phyloP scores from a whole-genome alignment of 768 basidiomycete species.

The Tephrocybe sp. region DNA sequence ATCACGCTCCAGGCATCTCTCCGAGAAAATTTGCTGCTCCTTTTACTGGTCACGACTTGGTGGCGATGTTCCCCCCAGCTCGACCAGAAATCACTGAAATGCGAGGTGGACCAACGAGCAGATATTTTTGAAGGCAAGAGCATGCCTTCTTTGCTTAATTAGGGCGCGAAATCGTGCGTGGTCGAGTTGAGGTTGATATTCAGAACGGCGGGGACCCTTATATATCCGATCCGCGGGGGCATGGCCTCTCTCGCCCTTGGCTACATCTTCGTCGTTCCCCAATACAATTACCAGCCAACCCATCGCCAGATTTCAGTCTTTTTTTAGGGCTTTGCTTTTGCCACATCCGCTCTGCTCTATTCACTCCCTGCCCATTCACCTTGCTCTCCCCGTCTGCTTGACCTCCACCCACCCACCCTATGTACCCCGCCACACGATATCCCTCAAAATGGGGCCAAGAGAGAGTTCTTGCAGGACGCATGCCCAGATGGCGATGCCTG shows the following conservation, averaged over 20 bases:
- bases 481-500: conserved; percentile 70
- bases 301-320: conserved; percentile 29
- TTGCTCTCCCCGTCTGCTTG: conserved; percentile 28
- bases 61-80: conserved; percentile 79
- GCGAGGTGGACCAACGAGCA: conserved; percentile 65
- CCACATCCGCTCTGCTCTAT: conserved; percentile 33
- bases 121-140: conserved; percentile 74
- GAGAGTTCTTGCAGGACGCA: conserved; percentile 45
- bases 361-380: conserved; percentile 30
- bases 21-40: conserved; percentile 71
- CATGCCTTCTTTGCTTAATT: conserved; percentile 80
- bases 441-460: conserved; percentile 35
- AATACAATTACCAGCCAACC: conserved; percentile 31
- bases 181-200: conserved; percentile 70
- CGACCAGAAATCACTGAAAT: conserved; percentile 61
- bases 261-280: conserved; percentile 35
- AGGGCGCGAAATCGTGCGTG: conserved; percentile 75
- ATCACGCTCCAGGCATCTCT: conserved; percentile 46
- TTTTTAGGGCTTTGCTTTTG: conserved; percentile 29
- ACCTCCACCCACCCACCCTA: conserved; percentile 35
- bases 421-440: conserved; percentile 49
- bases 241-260: conserved; percentile 24
- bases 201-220: conserved; percentile 32
- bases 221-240: conserved; percentile 22
- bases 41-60: conserved; percentile 79